Evolutionary conservation across 2,329 filamentous ascomycete genomes (phyloP).

Genomic region (Grosmannia huntii): DNA sequence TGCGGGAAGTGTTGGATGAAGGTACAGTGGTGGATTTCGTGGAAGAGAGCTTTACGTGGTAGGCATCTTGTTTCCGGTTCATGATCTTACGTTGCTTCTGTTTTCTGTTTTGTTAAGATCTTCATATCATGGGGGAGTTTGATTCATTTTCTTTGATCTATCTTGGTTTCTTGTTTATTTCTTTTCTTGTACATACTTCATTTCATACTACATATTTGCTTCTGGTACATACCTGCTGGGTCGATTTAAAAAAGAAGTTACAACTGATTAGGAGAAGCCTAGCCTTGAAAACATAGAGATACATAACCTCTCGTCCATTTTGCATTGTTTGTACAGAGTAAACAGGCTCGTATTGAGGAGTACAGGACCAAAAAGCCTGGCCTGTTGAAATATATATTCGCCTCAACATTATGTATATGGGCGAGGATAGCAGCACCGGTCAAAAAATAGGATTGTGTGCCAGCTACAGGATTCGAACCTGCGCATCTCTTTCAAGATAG

Average conservation of each 20-base stretch:
- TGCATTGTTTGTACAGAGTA: no score
- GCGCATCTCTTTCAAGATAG: slow-evolving; percentile 12
- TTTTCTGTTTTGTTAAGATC: not conserved
- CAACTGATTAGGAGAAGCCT: no score
- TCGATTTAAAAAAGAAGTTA: no score
- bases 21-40: slow-evolving; percentile 57
- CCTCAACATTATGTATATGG: not conserved
- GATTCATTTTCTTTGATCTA: no score
- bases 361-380: not conserved
- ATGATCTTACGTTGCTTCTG: not conserved
- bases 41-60: slow-evolving; percentile 66
- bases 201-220: no score
- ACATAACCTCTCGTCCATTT: no score
- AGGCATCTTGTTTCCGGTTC: not conserved
- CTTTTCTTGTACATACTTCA: no score
- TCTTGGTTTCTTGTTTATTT: no score
- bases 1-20: slow-evolving; percentile 48
- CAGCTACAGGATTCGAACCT: slow-evolving; percentile 15
- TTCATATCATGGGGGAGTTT: not conserved
- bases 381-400: not conserved
- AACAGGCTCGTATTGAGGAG: no score
- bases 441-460: slow-evolving; percentile 3
- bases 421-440: not conserved
- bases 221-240: no score
- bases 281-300: no score